Evolutionary conservation across 495 filamentous ascomycete genomes (phyloP).

Genomic region (Chaetomium cochliodes): DNA sequence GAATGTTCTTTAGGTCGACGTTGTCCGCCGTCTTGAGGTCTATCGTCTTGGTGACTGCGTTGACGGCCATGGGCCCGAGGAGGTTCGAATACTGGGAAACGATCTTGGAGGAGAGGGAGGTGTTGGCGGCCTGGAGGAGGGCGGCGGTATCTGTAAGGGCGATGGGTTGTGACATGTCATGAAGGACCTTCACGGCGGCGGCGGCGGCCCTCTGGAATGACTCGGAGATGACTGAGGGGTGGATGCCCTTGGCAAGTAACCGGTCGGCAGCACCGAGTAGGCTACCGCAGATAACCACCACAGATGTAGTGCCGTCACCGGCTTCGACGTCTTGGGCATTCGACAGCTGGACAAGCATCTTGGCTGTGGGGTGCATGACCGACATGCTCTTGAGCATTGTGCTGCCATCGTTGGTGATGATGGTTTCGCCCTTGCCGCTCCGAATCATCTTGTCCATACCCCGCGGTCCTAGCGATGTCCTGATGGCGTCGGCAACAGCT

Average conservation of each 20-base stretch:
- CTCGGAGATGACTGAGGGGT: conserved; percentile 96
- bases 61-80: conserved; percentile 93
- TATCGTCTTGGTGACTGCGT: conserved; percentile 91
- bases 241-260: conserved; percentile 86
- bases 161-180: conserved; percentile 94
- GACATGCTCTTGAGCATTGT: conserved; percentile 98
- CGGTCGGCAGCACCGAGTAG: conserved; percentile 90
- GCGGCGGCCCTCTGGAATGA: conserved; percentile 93
- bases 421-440: conserved; percentile 91
- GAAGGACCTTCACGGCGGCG: conserved; percentile 82
- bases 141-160: conserved; percentile 81
- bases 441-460: conserved; percentile 99
- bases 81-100: conserved; percentile 93
- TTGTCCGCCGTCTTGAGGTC: conserved; percentile 94
- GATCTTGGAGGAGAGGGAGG: conserved; percentile 97
- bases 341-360: conserved; percentile 97
- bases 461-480: conserved; percentile 63
- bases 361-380: conserved; percentile 96
- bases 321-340: conserved; percentile 98
- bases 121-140: conserved; percentile 93
- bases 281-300: conserved; percentile 95
- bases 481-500: conserved; percentile 96
- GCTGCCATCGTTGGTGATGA: conserved; percentile 99
- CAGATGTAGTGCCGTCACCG: conserved; percentile 96
- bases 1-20: conserved; percentile 92